A percentile compares a stretch with the other conserved stretches of the same genome.
These are phyloP conservation scores for Flueggea neowawraea DNA, from an alignment of 441 rosid genomes.

Conservation along the genomic window DNA sequence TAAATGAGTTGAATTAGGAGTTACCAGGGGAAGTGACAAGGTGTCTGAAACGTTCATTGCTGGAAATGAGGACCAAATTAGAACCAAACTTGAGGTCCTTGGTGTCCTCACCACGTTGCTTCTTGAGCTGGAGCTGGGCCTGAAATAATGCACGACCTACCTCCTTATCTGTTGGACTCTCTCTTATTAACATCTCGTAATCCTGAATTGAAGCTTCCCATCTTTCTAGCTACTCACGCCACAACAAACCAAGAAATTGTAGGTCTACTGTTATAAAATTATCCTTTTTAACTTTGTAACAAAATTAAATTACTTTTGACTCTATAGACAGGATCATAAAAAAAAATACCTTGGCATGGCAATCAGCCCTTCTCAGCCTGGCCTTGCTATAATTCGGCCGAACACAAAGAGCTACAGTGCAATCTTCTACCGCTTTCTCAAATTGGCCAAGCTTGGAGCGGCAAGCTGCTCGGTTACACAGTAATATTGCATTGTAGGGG, in stretches of 20 bases:
- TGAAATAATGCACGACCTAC: slow-evolving; percentile 55
- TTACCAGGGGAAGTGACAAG: slow-evolving; percentile 44
- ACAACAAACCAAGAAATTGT: too few relatives aligned
- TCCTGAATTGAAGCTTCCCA: slow-evolving; percentile 86
- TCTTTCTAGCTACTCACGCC: slow-evolving; percentile 48
- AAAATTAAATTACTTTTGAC: too few relatives aligned
- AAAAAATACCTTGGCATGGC: slow-evolving; percentile 52
- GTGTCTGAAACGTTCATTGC: slow-evolving; percentile 42
- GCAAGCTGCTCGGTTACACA: slow-evolving; percentile 90
- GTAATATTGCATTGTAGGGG: slow-evolving; percentile 67
- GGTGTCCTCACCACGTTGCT: slow-evolving; percentile 38
- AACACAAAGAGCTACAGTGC: slow-evolving; percentile 58
- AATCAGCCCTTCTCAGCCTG: slow-evolving; percentile 79
- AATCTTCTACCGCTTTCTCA: slow-evolving; percentile 72
- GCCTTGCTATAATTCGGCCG: slow-evolving; percentile 77
- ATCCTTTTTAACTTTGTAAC: too few relatives aligned
- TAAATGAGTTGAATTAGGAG: too few relatives aligned
- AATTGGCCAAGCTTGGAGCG: slow-evolving; percentile 53
- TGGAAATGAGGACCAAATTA: slow-evolving; percentile 43
- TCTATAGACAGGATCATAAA: too few relatives aligned
- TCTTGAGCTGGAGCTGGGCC: slow-evolving; percentile 47
- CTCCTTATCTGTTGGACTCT: slow-evolving; percentile 66
- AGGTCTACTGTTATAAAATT: too few relatives aligned
- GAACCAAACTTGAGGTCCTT: slow-evolving; percentile 44
- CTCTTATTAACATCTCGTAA: slow-evolving; percentile 50